These are phyloP conservation scores for Mucor mucedo DNA, from an alignment of 371 early-diverging fungal species.

Conservation along the genomic window DNA sequence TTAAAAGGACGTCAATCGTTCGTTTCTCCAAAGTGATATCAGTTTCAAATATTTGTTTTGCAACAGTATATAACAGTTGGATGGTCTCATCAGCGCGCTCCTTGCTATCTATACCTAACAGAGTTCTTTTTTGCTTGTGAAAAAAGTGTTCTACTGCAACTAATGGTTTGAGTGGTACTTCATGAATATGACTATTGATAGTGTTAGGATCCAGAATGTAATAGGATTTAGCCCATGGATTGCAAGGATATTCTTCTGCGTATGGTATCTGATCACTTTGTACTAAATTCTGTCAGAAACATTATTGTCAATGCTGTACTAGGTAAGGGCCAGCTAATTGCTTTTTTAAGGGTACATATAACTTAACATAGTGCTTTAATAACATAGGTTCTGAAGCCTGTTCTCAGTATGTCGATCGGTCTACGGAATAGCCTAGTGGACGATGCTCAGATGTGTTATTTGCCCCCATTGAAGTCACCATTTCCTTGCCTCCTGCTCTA, in stretches of 20 bases:
- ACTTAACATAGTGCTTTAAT: too few relatives aligned
- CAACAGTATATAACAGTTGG: slow-evolving; percentile 16
- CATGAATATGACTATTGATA: slow-evolving; percentile 19
- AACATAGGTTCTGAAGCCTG: not conserved
- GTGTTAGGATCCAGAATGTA: slow-evolving; percentile 57
- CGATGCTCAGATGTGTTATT: slow-evolving; percentile 7
- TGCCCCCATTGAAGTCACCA: slow-evolving; percentile 3
- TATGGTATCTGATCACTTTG: slow-evolving; percentile 20
- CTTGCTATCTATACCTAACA: slow-evolving; percentile 22
- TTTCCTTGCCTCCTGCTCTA: slow-evolving; percentile 14
- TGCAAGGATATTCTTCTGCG: slow-evolving; percentile 21
- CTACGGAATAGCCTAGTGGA: slow-evolving; percentile 19
- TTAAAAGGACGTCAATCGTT: slow-evolving; percentile 19
- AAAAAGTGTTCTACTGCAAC: slow-evolving; percentile 22
- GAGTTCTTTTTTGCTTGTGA: slow-evolving; percentile 22
- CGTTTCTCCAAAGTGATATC: slow-evolving; percentile 22
- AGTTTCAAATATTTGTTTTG: slow-evolving; percentile 20
- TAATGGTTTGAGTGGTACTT: slow-evolving; percentile 23
- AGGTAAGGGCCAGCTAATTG: too few relatives aligned
- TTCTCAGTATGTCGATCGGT: slow-evolving; percentile 11
- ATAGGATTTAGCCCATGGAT: slow-evolving; percentile 19
- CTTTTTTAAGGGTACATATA: too few relatives aligned
- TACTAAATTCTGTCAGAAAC: too few relatives aligned
- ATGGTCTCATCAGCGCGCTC: slow-evolving; percentile 20
- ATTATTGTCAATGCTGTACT: too few relatives aligned